phyloP scores from a whole-genome alignment of 805 yeast species.

The Ogataea nakhonphanomensis region DNA sequence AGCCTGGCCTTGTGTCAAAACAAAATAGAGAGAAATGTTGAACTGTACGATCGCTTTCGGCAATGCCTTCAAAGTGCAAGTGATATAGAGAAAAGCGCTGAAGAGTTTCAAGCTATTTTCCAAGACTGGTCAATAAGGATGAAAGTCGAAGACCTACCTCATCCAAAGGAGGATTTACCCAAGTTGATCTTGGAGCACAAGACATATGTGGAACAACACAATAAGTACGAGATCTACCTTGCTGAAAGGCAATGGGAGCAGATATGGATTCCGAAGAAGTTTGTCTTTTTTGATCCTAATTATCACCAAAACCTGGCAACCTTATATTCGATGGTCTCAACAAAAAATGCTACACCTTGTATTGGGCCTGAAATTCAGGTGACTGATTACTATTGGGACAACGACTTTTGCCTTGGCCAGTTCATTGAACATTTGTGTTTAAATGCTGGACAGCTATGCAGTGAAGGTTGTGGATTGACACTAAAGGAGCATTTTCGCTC shows the following conservation, averaged over 20 bases:
- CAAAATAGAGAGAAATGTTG: slow-evolving; percentile 29
- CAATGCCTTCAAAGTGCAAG: slow-evolving; percentile 22
- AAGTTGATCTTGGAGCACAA: slow-evolving; percentile 36
- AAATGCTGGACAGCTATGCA: slow-evolving; percentile 64
- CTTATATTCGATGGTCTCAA: slow-evolving; percentile 77
- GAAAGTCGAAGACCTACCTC: slow-evolving; percentile 33
- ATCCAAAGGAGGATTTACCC: slow-evolving; percentile 33
- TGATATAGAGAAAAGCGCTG: slow-evolving; percentile 14
- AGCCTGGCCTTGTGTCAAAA: slow-evolving; percentile 25
- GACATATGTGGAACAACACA: slow-evolving; percentile 26
- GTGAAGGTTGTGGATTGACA: slow-evolving; percentile 76
- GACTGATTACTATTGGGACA: slow-evolving; percentile 86
- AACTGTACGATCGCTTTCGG: slow-evolving; percentile 25
- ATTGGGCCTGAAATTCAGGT: slow-evolving; percentile 83
- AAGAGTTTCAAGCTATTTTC: slow-evolving; percentile 5
- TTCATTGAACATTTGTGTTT: slow-evolving; percentile 75
- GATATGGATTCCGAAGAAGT: slow-evolving; percentile 39
- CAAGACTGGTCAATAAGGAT: slow-evolving; percentile 18
- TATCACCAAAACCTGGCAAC: slow-evolving; percentile 77
- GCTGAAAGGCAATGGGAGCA: slow-evolving; percentile 67
- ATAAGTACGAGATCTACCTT: slow-evolving; percentile 30
- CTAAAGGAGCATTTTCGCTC: slow-evolving; percentile 74
- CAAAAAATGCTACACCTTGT: slow-evolving; percentile 86
- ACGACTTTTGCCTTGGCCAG: slow-evolving; percentile 86
- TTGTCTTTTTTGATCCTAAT: slow-evolving; percentile 60